These are phyloP conservation scores for Apophysomyces elegans DNA, from an alignment of 371 early-diverging fungal species.

Conservation along the genomic window DNA sequence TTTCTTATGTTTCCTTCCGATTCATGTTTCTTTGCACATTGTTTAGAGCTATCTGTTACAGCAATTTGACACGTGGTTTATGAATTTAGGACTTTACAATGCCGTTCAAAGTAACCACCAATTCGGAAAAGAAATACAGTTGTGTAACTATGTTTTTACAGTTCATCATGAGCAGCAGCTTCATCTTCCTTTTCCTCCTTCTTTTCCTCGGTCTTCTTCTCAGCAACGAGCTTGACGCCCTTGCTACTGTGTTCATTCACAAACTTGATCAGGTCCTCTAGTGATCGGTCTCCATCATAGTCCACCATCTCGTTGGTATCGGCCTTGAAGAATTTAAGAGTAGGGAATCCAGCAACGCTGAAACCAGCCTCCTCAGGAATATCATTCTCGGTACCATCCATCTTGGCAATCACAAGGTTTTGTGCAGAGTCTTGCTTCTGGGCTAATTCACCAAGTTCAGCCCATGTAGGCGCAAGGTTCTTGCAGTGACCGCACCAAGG, in stretches of 20 bases:
- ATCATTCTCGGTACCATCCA: slow-evolving; percentile 96
- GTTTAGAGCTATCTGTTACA: background rate
- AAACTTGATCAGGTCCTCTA: slow-evolving; percentile 80
- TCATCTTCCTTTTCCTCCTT: slow-evolving; percentile 38
- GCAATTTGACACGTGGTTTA: slow-evolving; percentile 5
- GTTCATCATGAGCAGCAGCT: slow-evolving; percentile 65
- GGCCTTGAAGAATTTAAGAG: slow-evolving; percentile 92
- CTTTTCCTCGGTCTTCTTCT: slow-evolving; percentile 31
- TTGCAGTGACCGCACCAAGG: slow-evolving; percentile 97
- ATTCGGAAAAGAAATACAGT: background rate
- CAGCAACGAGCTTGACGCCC: slow-evolving; percentile 32
- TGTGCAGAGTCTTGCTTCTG: slow-evolving; percentile 36
- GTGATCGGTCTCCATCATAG: slow-evolving; percentile 84
- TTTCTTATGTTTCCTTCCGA: background rate
- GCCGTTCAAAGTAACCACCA: no score
- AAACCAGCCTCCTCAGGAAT: slow-evolving; percentile 77
- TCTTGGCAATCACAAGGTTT: slow-evolving; percentile 86
- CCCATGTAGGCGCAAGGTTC: slow-evolving; percentile 84
- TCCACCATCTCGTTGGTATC: slow-evolving; percentile 78
- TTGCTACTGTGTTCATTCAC: slow-evolving; percentile 67
- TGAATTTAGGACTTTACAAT: no score
- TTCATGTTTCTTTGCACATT: slow-evolving; percentile 9
- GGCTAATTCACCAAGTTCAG: slow-evolving; percentile 64
- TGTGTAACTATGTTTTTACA: slow-evolving; percentile 44
- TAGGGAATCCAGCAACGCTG: slow-evolving; percentile 93